phyloP scores from a whole-genome alignment of 768 basidiomycete genomes.

The Stropharia rugosoannulata region DNA sequence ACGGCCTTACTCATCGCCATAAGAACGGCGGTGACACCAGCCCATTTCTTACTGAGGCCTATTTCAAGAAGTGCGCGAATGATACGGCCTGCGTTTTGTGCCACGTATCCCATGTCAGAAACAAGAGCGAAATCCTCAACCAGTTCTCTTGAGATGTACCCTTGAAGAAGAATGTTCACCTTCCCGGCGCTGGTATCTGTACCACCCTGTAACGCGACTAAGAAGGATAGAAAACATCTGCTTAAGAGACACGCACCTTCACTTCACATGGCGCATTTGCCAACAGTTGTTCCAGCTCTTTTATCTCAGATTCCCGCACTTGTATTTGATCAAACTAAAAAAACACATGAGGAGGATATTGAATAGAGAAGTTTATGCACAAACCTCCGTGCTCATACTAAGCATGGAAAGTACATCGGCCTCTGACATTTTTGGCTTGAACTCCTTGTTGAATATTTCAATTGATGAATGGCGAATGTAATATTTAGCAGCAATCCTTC shows the following conservation, averaged over 20 bases:
- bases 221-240: neutral
- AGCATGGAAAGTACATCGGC: constrained; percentile 89
- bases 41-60: constrained; percentile 91
- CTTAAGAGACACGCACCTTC: constrained; percentile 44
- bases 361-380: constrained; percentile 9
- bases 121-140: constrained; percentile 95
- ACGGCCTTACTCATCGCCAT: constrained; percentile 93
- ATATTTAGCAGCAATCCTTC: constrained; percentile 96
- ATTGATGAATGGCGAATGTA: constrained; percentile 88
- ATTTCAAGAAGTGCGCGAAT: constrained; percentile 94
- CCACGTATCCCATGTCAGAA: constrained; percentile 91
- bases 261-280: constrained; percentile 77
- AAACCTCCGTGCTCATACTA: constrained; percentile 87
- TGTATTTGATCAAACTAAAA: constrained; percentile 91
- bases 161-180: constrained; percentile 94
- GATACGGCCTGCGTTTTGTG: constrained; percentile 94
- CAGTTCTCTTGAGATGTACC: constrained; percentile 75
- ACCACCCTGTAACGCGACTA: constrained; percentile 47
- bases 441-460: constrained; percentile 79
- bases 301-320: constrained; percentile 83
- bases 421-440: constrained; percentile 85
- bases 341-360: constrained; percentile 2
- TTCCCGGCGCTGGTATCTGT: constrained; percentile 62
- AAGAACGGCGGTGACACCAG: constrained; percentile 72
- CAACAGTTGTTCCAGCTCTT: constrained; percentile 76